These are phyloP conservation scores for Wickerhamiella allomyrinae DNA, from an alignment of 805 yeast genomes.

Conservation along the genomic window DNA sequence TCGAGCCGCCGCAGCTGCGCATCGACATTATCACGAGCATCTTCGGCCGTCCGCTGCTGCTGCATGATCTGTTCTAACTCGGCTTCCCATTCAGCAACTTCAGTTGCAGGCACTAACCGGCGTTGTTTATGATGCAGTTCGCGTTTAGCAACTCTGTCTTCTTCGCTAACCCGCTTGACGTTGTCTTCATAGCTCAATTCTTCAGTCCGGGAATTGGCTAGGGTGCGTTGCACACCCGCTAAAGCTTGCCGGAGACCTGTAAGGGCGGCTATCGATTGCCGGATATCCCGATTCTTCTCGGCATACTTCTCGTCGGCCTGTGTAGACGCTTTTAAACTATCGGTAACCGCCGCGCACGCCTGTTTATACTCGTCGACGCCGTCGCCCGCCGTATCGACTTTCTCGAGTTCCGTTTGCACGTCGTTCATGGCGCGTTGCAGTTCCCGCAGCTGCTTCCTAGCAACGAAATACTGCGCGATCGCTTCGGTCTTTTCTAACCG, in stretches of 20 bases:
- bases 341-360: too few relatives aligned
- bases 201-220: not conserved
- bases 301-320: too few relatives aligned
- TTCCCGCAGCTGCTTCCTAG: constrained; percentile 19
- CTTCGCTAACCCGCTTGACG: not conserved
- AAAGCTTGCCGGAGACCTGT: not conserved
- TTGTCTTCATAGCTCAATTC: not conserved
- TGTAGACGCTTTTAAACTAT: too few relatives aligned
- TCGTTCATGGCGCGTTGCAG: not conserved
- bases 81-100: not conserved
- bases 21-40: not conserved
- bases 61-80: not conserved
- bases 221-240: not conserved
- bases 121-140: not conserved
- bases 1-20: constrained; percentile 4
- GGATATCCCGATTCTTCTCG: too few relatives aligned
- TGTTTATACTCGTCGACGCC: too few relatives aligned
- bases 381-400: too few relatives aligned
- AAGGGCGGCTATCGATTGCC: too few relatives aligned
- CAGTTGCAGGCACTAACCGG: not conserved
- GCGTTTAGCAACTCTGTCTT: not conserved
- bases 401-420: too few relatives aligned
- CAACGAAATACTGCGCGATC: constrained; percentile 1
- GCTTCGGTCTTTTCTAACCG: not conserved
- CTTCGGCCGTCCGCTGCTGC: not conserved